Base-by-base conservation (phyloP, 352 stramenopile species). In the Phytophthora chlamydospora region DNA sequence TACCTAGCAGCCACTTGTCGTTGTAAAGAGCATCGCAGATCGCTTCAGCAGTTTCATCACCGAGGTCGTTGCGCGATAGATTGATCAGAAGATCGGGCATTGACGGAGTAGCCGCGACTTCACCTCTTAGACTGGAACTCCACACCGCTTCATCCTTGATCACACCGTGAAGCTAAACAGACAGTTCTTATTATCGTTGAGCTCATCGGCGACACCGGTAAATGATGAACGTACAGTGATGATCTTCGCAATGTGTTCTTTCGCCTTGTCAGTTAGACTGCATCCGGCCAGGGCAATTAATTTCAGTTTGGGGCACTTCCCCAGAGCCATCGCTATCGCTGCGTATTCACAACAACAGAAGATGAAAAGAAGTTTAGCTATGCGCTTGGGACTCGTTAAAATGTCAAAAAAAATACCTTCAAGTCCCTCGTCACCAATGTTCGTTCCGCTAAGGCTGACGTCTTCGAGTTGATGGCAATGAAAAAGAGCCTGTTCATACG, bases 1-100 rank as follows among this genome's bases (percentile, higher is more conserved):
- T 59, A 86, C 76, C 78, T 4, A 90, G 47, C 7, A 88, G 21
- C 80, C 80, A 90, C 51, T 88, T 90, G 63, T 90, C 78, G 54
- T 85, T 78, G 40, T 73, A 82, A 21, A 90, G 80, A n/a, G 72
- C 69, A 27, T 76, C 68, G 38, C 60, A 75, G n/a, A 89, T 63
- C 12, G 63, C 48, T 55, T 80, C 66, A 10, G 67, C 60, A 4
- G 62, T 52, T 7, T 69, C 55, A 38, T 88, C 80, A 4, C 78
- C 72, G 6, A 89, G 51, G 1, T 61, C 44, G 32, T 89, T 89
- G 4, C 71, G 54, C 4, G 68, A 82, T 11, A 89, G 50, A 61
- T 89, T 78, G 1, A 89, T 48, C 32, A 89, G 39, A n/a, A 76
- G 62, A 16, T 66, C 58, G 5, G 67, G 67, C 16, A 41, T 43